Percentiles rank a stretch among this genome's conserved stretches.
These are phyloP conservation scores for Aureobasidium pullulans DNA, from an alignment of 2,329 filamentous ascomycete species.

Conservation along the genomic window DNA sequence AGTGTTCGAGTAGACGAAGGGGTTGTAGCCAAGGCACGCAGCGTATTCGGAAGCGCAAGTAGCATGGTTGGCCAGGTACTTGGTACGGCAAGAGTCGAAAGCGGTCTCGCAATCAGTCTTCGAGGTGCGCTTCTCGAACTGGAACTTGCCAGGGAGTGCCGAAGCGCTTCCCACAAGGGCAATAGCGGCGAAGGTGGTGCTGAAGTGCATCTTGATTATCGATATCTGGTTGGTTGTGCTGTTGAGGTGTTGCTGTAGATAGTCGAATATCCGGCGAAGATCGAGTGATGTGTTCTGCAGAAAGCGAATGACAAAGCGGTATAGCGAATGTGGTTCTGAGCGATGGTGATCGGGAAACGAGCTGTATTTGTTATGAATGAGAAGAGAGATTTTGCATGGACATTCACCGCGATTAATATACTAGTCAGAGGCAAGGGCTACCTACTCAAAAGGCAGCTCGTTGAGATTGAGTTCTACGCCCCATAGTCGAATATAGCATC, in stretches of 20 bases:
- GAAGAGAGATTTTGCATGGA: background rate
- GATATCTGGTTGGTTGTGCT: background rate
- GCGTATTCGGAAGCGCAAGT: conserved; percentile 14
- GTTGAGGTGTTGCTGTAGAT: background rate
- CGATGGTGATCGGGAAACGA: background rate
- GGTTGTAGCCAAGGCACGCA: conserved; percentile 17
- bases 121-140: background rate
- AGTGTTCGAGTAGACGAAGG: background rate
- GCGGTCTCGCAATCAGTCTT: background rate
- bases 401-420: conserved; percentile 4
- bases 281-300: background rate
- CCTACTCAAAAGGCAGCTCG: background rate
- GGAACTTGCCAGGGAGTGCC: conserved; percentile 6
- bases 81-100: background rate
- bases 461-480: background rate
- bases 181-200: background rate
- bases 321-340: conserved; percentile 1
- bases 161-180: conserved; percentile 10
- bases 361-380: background rate
- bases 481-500: conserved; percentile 2
- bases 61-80: conserved; percentile 8
- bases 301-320: background rate
- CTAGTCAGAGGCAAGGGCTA: background rate
- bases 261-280: background rate
- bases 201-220: conserved; percentile 9